phyloP scores from a whole-genome alignment of 2,329 filamentous ascomycete species.

The Neofusicoccum cordaticola region DNA sequence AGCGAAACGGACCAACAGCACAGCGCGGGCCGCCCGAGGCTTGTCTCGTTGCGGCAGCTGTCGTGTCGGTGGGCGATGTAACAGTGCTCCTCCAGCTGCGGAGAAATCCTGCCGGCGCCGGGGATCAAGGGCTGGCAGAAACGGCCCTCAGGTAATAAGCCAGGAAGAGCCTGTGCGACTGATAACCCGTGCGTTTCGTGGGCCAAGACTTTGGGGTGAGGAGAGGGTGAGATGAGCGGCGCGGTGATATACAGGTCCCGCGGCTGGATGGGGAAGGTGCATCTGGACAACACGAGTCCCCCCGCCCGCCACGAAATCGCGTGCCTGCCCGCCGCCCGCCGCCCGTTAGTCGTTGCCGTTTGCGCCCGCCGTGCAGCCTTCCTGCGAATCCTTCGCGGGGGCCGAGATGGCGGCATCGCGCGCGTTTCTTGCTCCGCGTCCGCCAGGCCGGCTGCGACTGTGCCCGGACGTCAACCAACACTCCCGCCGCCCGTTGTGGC shows the following conservation, averaged over 20 bases:
- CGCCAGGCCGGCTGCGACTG: background rate
- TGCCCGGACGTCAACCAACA: background rate
- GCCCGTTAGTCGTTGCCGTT: background rate
- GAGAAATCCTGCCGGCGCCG: background rate
- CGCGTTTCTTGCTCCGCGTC: background rate
- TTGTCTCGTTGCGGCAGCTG: slow-evolving; percentile 8
- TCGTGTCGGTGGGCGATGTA: slow-evolving; percentile 5
- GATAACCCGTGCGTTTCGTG: slow-evolving; percentile 9
- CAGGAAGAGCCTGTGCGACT: background rate
- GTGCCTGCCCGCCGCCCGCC: background rate
- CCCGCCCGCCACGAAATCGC: background rate
- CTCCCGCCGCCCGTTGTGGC: background rate
- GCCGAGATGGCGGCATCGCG: background rate
- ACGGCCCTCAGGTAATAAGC: background rate
- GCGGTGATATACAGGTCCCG: slow-evolving; percentile 9
- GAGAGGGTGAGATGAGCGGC: slow-evolving; percentile 8
- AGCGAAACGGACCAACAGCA: background rate
- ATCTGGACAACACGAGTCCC: background rate
- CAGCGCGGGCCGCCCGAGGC: background rate
- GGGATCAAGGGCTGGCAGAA: background rate
- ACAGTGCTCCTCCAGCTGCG: background rate
- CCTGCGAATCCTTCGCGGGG: background rate
- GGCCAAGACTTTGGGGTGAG: slow-evolving; percentile 4
- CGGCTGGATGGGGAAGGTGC: slow-evolving; percentile 5
- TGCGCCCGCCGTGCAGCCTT: background rate